A percentile compares a stretch with the other conserved stretches of the same genome.
These are phyloP conservation scores for Vigna reflexopilosa DNA, from an alignment of 306 rosid species.

Conservation along the genomic window DNA sequence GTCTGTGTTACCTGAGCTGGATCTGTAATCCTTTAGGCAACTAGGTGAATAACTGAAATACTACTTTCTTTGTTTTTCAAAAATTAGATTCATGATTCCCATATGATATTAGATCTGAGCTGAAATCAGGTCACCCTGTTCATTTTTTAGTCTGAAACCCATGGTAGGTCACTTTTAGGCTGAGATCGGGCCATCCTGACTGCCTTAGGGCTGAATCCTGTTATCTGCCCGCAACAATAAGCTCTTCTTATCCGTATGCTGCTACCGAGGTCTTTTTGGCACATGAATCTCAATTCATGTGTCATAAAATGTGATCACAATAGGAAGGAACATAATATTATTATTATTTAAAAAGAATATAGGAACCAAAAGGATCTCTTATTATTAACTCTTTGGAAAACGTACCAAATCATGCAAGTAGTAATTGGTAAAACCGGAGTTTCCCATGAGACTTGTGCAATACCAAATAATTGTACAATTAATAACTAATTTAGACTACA, in stretches of 20 bases:
- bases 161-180: not conserved
- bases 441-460: too few species aligned
- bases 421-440: too few species aligned
- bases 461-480: too few species aligned
- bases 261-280: not conserved
- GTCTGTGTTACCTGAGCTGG: conserved; percentile 27
- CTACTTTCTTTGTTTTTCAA: conserved; percentile 21
- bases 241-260: not conserved
- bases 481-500: too few species aligned
- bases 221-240: not conserved
- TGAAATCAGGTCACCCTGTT: conserved; percentile 1
- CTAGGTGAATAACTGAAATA: conserved; percentile 1
- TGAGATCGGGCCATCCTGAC: conserved; percentile 1
- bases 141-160: not conserved
- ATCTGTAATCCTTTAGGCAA: conserved; percentile 2
- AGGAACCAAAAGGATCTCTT: conserved; percentile 13
- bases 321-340: conserved; percentile 2
- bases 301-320: conserved; percentile 10
- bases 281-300: conserved; percentile 5
- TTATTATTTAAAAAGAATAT: not conserved
- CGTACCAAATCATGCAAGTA: too few species aligned
- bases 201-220: not conserved
- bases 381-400: too few species aligned
- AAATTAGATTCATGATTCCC: conserved; percentile 20
- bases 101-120: conserved; percentile 19